phyloP scores from a whole-genome alignment of 2,329 filamentous ascomycete genomes.

The Chaetomium sp. region DNA sequence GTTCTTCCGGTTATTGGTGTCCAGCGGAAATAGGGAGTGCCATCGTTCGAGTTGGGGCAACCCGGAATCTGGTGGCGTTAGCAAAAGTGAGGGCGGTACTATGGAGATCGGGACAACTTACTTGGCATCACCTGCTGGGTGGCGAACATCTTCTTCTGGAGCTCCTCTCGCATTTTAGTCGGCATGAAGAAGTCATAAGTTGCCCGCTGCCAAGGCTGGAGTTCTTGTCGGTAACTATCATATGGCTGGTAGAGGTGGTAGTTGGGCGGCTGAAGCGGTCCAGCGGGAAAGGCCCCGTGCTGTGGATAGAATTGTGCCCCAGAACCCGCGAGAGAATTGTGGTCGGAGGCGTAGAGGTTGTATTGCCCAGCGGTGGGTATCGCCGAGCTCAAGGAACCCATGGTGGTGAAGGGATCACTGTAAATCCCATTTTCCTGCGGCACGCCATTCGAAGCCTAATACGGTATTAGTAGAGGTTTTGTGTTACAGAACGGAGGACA shows the following conservation, averaged over 20 bases:
- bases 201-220: conserved; percentile 81
- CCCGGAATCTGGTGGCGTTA: conserved; percentile 44
- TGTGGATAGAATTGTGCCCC: conserved; percentile 68
- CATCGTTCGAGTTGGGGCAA: conserved; percentile 81
- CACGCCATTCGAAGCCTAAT: conserved; percentile 47
- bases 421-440: conserved; percentile 48
- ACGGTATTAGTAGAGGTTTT: conserved; percentile 9
- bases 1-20: conserved; percentile 78
- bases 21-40: conserved; percentile 87
- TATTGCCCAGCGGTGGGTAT: conserved; percentile 54
- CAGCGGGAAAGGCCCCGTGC: conserved; percentile 53
- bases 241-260: conserved; percentile 93
- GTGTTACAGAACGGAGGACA: conserved; percentile 26
- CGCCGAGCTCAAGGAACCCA: conserved; percentile 57
- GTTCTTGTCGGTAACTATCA: conserved; percentile 77
- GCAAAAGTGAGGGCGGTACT: neutral
- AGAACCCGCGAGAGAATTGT: conserved; percentile 56
- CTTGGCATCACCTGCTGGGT: conserved; percentile 82
- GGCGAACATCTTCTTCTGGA: conserved; percentile 86
- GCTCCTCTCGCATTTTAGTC: conserved; percentile 81
- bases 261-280: conserved; percentile 67
- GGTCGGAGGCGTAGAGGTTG: conserved; percentile 80
- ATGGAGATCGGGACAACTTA: conserved; percentile 42
- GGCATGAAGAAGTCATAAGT: conserved; percentile 91
- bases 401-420: conserved; percentile 65